Evolutionary conservation across 2,329 filamentous ascomycete species (phyloP), one percentile per base, ranked within the genome.

Genomic region (Nannizzia gypsea): DNA sequence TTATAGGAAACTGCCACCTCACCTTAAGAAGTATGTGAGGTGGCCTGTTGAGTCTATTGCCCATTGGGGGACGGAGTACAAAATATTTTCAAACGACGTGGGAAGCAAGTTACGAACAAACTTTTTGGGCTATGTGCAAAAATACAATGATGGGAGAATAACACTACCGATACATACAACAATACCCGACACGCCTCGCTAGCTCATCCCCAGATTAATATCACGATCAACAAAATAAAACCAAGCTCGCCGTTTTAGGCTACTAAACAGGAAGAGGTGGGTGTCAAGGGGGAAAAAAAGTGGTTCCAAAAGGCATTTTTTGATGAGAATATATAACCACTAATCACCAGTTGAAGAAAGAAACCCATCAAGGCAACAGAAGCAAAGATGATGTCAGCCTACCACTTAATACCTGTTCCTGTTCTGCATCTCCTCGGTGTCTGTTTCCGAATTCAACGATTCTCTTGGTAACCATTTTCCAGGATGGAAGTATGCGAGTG

Each of bases 401-500:
- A 36, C 13, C 1, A 13, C 22, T 52, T 31, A 52, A 31, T 52
- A 52, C 4, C 22, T 28, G 15, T 52, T 24, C n/a, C 42, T 46
- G 42, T 20, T 22, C 13, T 31, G 24, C 48, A 52, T 28, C 22
- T 56, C 54, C 17, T 56, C 54, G 5, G 11, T 17, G 9, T 56
- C 54, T 56, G 28, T 28, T n/a, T 36, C 34, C 5, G 57, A 40
- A 31, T 44, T 59, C 31, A 61, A 42, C 28, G 58, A 31, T 36
- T 50, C 58, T 72, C 42, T 57, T n/a, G 60, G 57, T 4, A 63
- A 31, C 61, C 52, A 61, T 59, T 58, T 61, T 28, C 61, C 61
- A 9, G 61, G 61, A 50, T 63, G 61, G 56, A 59, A 63, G 22
- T 59, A 63, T 31, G 48, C 59, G 3, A 63, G 48, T 17, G 55